phyloP scores from a whole-genome alignment of 345 rosid genomes.

The Kandelia obovata region DNA sequence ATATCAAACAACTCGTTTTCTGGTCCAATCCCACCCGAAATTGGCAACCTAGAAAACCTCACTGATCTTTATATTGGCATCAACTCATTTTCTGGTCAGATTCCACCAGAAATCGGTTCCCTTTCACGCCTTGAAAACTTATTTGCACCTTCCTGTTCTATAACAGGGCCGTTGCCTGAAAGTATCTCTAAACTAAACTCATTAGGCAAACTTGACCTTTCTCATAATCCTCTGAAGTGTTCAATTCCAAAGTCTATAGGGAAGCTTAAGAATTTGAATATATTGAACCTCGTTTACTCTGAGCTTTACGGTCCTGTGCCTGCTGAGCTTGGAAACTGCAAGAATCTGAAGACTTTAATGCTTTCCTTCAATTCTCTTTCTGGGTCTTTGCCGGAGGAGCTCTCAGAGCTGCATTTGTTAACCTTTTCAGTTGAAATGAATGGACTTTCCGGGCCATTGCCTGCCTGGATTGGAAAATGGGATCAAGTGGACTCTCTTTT shows the following conservation, averaged over 20 bases:
- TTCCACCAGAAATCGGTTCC: slow-evolving; percentile 69
- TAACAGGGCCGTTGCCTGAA: slow-evolving; percentile 74
- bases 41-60: slow-evolving; percentile 55
- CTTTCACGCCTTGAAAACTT: slow-evolving; percentile 53
- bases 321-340: slow-evolving; percentile 62
- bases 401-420: slow-evolving; percentile 51
- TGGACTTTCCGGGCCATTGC: slow-evolving; percentile 62
- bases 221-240: slow-evolving; percentile 72
- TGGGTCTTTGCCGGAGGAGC: slow-evolving; percentile 61
- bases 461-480: slow-evolving; percentile 79
- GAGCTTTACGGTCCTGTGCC: slow-evolving; percentile 70
- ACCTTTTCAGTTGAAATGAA: slow-evolving; percentile 75
- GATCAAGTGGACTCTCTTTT: slow-evolving; percentile 52
- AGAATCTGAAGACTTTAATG: slow-evolving; percentile 54
- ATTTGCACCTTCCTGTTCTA: slow-evolving; percentile 48
- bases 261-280: slow-evolving; percentile 42
- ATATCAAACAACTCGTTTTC: slow-evolving; percentile 71
- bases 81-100: slow-evolving; percentile 58
- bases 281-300: slow-evolving; percentile 54
- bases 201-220: slow-evolving; percentile 64
- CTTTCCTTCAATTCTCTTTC: slow-evolving; percentile 69
- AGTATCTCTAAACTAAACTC: slow-evolving; percentile 43
- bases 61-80: slow-evolving; percentile 65
- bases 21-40: slow-evolving; percentile 56
- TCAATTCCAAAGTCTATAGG: slow-evolving; percentile 59